Evolutionary conservation across 2,329 filamentous ascomycete species (phyloP).

Genomic region (Hymenoscyphus repandus): DNA sequence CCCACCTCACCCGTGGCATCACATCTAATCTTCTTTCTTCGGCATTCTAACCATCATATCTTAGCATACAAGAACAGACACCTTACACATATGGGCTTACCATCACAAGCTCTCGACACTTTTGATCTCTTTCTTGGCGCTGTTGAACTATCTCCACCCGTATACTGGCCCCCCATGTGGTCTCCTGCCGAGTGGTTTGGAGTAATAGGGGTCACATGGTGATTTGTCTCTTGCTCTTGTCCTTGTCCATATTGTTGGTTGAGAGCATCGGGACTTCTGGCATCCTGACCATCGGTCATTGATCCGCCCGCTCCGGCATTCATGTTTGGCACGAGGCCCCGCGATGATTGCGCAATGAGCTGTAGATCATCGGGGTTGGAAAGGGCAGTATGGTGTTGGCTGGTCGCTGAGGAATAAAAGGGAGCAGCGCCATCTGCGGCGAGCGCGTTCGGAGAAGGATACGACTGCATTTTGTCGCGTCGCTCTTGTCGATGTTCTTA

Average conservation of each 20-base stretch:
- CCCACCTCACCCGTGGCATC: slow-evolving; percentile 72
- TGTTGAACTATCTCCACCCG: slow-evolving; percentile 39
- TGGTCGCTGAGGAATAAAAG: slow-evolving; percentile 25
- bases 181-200: slow-evolving; percentile 23
- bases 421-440: slow-evolving; percentile 24
- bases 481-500: slow-evolving; percentile 15
- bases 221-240: slow-evolving; percentile 13
- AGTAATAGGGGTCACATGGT: slow-evolving; percentile 18
- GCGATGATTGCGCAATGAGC: slow-evolving; percentile 41
- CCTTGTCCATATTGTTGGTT: slow-evolving; percentile 32
- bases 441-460: slow-evolving; percentile 27
- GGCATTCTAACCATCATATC: slow-evolving; percentile 48
- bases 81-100: neutral
- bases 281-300: slow-evolving; percentile 36
- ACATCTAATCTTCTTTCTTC: slow-evolving; percentile 85
- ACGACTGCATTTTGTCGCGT: slow-evolving; percentile 30
- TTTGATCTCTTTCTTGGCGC: slow-evolving; percentile 71
- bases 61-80: neutral
- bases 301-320: slow-evolving; percentile 32
- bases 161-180: slow-evolving; percentile 41
- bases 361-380: slow-evolving; percentile 38
- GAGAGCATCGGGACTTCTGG: slow-evolving; percentile 32
- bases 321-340: slow-evolving; percentile 40
- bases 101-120: slow-evolving; percentile 83
- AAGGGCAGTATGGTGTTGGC: slow-evolving; percentile 25